Evolutionary conservation across 164 flowering plant species (phyloP).

Genomic region (Nelumbo lutea): DNA sequence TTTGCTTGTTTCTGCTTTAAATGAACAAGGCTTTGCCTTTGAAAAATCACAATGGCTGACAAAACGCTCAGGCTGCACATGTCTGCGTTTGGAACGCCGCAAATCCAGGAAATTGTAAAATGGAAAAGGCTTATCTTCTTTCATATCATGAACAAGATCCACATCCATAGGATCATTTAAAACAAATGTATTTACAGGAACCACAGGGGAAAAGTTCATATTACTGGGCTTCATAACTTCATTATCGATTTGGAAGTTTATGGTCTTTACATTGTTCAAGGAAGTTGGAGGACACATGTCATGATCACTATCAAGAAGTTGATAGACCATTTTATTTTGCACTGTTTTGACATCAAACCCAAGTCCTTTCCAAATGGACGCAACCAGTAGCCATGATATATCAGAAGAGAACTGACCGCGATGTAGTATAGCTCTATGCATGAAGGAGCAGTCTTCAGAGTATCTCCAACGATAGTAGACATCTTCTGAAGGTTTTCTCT

Average conservation of each 20-base stretch:
- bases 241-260: slow-evolving; percentile 48
- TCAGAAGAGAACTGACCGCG: slow-evolving; percentile 53
- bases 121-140: slow-evolving; percentile 19
- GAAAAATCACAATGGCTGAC: slow-evolving; percentile 28
- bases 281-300: slow-evolving; percentile 11
- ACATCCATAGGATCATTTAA: slow-evolving; percentile 15
- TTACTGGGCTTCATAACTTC: slow-evolving; percentile 19
- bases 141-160: slow-evolving; percentile 9
- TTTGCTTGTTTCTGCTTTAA: slow-evolving; percentile 24
- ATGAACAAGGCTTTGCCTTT: slow-evolving; percentile 30
- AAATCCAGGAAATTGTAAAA: slow-evolving; percentile 27
- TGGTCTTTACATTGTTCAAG: slow-evolving; percentile 19
- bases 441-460: slow-evolving; percentile 49
- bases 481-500: slow-evolving; percentile 33
- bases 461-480: slow-evolving; percentile 40
- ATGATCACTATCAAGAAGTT: slow-evolving; percentile 29
- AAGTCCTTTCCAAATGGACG: slow-evolving; percentile 47
- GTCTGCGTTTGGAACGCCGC: slow-evolving; percentile 71
- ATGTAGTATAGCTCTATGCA: slow-evolving; percentile 38
- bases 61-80: slow-evolving; percentile 65
- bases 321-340: slow-evolving; percentile 51
- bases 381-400: slow-evolving; percentile 67
- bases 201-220: slow-evolving; percentile 22
- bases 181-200: slow-evolving; percentile 15
- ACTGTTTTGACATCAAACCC: slow-evolving; percentile 47